Base-by-base conservation (phyloP, 208 protist genomes). In the Leishmania tarentolae region DNA sequence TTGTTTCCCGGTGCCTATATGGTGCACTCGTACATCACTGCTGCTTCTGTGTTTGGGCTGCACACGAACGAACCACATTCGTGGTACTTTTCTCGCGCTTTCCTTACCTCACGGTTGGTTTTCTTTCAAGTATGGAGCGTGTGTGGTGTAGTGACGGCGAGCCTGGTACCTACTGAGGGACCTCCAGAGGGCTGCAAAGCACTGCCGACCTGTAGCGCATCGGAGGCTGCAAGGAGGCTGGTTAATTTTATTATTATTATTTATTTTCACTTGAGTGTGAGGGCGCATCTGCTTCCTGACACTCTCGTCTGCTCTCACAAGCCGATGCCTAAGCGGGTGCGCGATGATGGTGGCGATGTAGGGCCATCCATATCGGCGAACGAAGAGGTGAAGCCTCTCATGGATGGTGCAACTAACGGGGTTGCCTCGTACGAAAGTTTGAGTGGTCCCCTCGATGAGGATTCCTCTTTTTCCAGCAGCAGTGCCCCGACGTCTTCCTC, bases 311-410 rank as follows among this genome's bases (percentile, higher is more conserved):
- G 44, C 15, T 44, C 68, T 8, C 7, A 53, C 17, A 21, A 11
- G 69, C 6, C 42, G 28, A 83, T 84, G 79, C n/a, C 69, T 17
- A 87, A 85, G 70, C 82, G 82, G 40, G 57, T 3, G 44, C 82
- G 82, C 21, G 61, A 80, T 15, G 57, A 69, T 50, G 82, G 50
- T 7, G 46, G 9, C n/a, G 61, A 50, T 19, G 6, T 78, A 46
- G 74, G 24, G 56, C 28, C 46, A 31, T 66, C 56, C 3, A 44
- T 40, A 9, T 71, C 76, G 8, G 61, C 35, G 13, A 24, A 24
- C 28, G 44, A 31, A 31, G 57, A 53, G 59, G 19, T 15, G 21
- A 24, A 35, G 40, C 28, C 73, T 11, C 0, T 19, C 9, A 47
- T 19, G 21, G 24, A 65, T 40, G 42, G 21, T 24, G 61, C n/a